These are phyloP conservation scores for Prunus salicina DNA, from an alignment of 306 rosid species.

Conservation along the genomic window DNA sequence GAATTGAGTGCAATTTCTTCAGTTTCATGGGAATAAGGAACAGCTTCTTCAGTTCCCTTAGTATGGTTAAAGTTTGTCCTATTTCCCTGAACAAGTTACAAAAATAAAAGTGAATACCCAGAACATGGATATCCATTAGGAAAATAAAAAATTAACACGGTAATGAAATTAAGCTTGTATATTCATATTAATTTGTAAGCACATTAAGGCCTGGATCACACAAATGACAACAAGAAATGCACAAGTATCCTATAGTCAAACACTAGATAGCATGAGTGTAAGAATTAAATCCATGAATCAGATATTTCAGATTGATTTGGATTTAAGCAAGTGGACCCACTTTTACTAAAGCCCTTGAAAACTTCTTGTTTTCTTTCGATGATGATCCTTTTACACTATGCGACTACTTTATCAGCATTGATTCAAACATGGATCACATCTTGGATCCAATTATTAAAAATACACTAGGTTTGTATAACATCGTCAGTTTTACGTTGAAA, in stretches of 20 bases:
- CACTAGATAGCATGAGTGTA: neutral
- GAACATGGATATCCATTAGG: neutral
- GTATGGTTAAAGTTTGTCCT: slow-evolving; percentile 40
- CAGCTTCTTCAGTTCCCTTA: slow-evolving; percentile 48
- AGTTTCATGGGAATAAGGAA: slow-evolving; percentile 29
- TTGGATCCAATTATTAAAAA: neutral
- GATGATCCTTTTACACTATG: neutral
- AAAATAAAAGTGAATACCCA: slow-evolving; percentile 4
- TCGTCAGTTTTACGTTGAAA: neutral
- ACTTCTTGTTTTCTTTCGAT: neutral
- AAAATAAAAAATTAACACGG: neutral
- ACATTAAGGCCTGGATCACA: neutral
- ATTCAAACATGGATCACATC: neutral
- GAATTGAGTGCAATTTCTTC: slow-evolving; percentile 33
- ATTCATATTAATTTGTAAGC: neutral
- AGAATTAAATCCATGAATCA: neutral
- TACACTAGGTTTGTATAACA: neutral
- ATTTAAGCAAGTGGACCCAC: neutral
- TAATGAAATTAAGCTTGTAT: neutral
- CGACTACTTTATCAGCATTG: neutral
- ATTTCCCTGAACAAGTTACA: slow-evolving; percentile 56
- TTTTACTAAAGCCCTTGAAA: neutral
- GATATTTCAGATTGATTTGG: neutral
- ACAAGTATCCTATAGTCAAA: neutral
- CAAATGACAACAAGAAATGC: neutral